Evolutionary conservation across 2,329 filamentous ascomycete species (phyloP).

Genomic region (Delphinella strobiligena): DNA sequence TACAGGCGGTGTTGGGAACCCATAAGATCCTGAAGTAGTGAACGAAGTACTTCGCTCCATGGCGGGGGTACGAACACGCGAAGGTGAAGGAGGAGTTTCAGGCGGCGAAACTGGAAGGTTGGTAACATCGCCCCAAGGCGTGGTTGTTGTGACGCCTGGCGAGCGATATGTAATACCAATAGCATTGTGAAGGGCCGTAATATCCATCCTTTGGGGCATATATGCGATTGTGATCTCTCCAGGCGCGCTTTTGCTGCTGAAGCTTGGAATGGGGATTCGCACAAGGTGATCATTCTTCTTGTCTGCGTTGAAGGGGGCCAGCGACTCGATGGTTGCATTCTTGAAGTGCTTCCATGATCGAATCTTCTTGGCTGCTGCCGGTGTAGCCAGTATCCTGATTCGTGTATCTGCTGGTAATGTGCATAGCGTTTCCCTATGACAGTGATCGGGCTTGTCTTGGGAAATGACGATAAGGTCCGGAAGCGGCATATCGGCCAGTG

Average conservation of each 20-base stretch:
- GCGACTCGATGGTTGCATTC: slow-evolving; percentile 29
- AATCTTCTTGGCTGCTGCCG: slow-evolving; percentile 52
- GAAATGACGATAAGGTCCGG: slow-evolving; percentile 48
- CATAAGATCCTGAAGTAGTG: neutral
- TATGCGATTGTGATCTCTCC: slow-evolving; percentile 63
- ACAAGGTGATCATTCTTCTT: slow-evolving; percentile 29
- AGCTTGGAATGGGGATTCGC: slow-evolving; percentile 42
- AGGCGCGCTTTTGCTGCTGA: slow-evolving; percentile 38
- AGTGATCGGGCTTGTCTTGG: slow-evolving; percentile 56
- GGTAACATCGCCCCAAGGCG: slow-evolving; percentile 21
- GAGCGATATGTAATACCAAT: slow-evolving; percentile 62
- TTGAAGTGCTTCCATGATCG: slow-evolving; percentile 58
- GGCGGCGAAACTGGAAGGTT: slow-evolving; percentile 18
- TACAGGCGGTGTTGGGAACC: neutral
- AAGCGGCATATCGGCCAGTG: slow-evolving; percentile 40
- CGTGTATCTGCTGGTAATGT: slow-evolving; percentile 45
- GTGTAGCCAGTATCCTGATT: slow-evolving; percentile 54
- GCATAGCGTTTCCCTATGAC: slow-evolving; percentile 55
- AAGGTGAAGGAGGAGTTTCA: slow-evolving; percentile 3
- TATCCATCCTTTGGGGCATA: slow-evolving; percentile 48
- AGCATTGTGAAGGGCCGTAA: slow-evolving; percentile 51
- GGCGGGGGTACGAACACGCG: neutral
- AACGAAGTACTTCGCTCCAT: neutral
- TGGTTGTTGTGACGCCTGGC: slow-evolving; percentile 31
- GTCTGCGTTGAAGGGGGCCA: slow-evolving; percentile 31